Conservation (phyloP, 177 flowering plant species). For the Vitis hybrid region DNA sequence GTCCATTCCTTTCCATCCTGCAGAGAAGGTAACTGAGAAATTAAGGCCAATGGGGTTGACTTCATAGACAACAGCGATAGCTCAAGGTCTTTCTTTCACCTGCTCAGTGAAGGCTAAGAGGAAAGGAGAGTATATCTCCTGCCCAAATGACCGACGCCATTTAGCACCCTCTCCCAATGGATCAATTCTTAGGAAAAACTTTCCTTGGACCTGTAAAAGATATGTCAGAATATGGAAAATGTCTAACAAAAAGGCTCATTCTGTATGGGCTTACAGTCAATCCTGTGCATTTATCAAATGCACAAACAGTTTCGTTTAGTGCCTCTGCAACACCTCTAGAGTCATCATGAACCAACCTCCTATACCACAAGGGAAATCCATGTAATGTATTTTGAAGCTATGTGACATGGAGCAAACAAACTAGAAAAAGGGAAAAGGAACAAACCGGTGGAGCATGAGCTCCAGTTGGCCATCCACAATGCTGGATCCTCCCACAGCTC, state of each 20-base stretch:
- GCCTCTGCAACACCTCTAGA: slow-evolving; percentile 88
- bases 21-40: background rate
- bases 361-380: slow-evolving; percentile 19
- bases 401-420: too few relatives aligned
- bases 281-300: slow-evolving; percentile 59
- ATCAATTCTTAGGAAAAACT: slow-evolving; percentile 19
- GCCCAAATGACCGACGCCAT: slow-evolving; percentile 31
- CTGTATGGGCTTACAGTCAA: slow-evolving; percentile 50
- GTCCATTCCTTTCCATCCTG: slow-evolving; percentile 21
- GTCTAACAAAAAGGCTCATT: too few relatives aligned
- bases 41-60: background rate
- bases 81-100: slow-evolving; percentile 6
- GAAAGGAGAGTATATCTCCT: slow-evolving; percentile 33
- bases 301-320: slow-evolving; percentile 77
- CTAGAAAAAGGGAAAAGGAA: background rate
- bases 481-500: slow-evolving; percentile 93
- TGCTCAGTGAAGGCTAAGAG: slow-evolving; percentile 28
- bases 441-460: slow-evolving; percentile 91
- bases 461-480: slow-evolving; percentile 84
- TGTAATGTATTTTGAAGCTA: background rate
- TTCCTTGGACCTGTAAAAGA: slow-evolving; percentile 21
- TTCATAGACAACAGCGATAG: background rate
- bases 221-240: too few relatives aligned
- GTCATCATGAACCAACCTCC: slow-evolving; percentile 91
- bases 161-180: slow-evolving; percentile 24